These are phyloP conservation scores for Rostrohypoxylon terebratum DNA, from an alignment of 495 filamentous ascomycete genomes.

Conservation along the genomic window DNA sequence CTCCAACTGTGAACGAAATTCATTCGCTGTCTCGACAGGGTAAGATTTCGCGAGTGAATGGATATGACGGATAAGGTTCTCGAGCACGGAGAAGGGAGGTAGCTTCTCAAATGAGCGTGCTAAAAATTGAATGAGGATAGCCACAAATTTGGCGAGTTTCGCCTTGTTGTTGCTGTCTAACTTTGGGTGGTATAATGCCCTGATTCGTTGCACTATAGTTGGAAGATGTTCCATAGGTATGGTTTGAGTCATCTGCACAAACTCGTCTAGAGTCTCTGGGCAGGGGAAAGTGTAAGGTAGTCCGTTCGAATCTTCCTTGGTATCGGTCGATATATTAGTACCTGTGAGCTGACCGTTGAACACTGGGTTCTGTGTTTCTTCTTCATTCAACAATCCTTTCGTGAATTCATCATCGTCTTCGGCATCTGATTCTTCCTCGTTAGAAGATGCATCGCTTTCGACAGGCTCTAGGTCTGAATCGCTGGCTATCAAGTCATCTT, in stretches of 20 bases:
- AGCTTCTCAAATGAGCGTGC: conserved; percentile 68
- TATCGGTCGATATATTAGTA: conserved; percentile 40
- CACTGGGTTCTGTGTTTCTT: conserved; percentile 60
- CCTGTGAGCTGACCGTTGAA: conserved; percentile 50
- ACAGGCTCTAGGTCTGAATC: conserved; percentile 72
- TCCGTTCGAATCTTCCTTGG: conserved; percentile 58
- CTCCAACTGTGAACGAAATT: conserved; percentile 79
- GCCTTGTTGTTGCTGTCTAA: conserved; percentile 84
- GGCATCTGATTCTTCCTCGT: conserved; percentile 65
- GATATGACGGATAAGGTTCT: conserved; percentile 66
- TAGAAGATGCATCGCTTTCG: conserved; percentile 64
- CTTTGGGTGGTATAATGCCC: conserved; percentile 90
- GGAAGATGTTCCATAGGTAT: conserved; percentile 73
- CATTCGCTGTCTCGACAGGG: conserved; percentile 77
- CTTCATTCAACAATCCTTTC: conserved; percentile 68
- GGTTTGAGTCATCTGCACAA: conserved; percentile 72
- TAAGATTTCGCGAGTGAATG: conserved; percentile 89
- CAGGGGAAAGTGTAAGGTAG: conserved; percentile 87
- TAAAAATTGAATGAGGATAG: conserved; percentile 81
- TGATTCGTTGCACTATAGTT: conserved; percentile 86
- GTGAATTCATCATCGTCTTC: conserved; percentile 74
- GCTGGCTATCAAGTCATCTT: conserved; percentile 82
- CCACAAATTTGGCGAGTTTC: conserved; percentile 79
- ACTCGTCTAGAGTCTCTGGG: conserved; percentile 77
- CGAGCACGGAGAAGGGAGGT: conserved; percentile 55